These are phyloP conservation scores for Casuarina cunninghamiana DNA, from an alignment of 306 rosid genomes.

Conservation along the genomic window DNA sequence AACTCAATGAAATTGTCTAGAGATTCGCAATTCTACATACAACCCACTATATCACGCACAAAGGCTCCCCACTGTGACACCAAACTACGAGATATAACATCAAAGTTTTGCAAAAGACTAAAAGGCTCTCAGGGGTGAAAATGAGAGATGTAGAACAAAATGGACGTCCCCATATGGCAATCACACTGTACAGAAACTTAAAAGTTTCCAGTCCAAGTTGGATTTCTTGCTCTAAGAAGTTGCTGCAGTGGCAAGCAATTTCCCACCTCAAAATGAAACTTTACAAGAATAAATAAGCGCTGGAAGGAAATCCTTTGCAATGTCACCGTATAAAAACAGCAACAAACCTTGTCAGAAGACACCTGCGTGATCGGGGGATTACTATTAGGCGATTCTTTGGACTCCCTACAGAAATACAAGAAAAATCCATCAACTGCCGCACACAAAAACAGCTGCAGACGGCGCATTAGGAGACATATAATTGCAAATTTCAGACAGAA, in stretches of 20 bases:
- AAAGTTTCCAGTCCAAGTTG: background rate
- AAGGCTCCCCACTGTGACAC: background rate
- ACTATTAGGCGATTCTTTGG: conserved; percentile 23
- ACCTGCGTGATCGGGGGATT: conserved; percentile 42
- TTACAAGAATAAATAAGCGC: background rate
- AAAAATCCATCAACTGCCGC: conserved; percentile 2
- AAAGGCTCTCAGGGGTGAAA: background rate
- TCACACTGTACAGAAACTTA: background rate
- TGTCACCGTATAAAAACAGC: conserved; percentile 12
- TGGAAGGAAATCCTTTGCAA: background rate
- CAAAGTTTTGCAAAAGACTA: background rate
- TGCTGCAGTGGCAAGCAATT: background rate
- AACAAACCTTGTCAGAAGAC: conserved; percentile 74
- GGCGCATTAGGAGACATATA: background rate
- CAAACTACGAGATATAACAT: background rate
- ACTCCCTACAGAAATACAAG: conserved; percentile 37
- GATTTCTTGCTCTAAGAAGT: background rate
- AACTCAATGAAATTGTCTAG: conserved; percentile 18
- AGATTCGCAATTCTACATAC: conserved; percentile 5
- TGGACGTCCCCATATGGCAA: background rate
- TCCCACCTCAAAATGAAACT: background rate
- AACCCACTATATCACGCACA: background rate
- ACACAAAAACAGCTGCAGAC: conserved; percentile 3
- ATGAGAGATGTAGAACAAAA: background rate
- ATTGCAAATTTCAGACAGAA: conserved; percentile 1